phyloP scores from a whole-genome alignment of 2,329 filamentous ascomycete species.

The Pseudogymnoascus sp. region DNA sequence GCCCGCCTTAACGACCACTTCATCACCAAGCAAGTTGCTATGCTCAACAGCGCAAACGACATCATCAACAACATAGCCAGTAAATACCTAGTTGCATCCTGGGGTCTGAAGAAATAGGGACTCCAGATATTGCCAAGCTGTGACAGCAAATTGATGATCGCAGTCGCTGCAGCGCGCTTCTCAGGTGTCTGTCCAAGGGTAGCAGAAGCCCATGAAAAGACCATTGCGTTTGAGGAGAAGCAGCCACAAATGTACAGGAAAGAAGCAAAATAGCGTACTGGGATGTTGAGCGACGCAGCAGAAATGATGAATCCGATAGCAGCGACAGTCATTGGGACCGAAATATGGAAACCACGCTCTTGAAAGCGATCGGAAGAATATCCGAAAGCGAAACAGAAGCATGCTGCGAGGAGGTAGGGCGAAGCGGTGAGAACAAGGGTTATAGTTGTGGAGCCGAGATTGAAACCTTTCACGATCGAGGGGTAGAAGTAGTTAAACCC shows the following conservation, averaged over 20 bases:
- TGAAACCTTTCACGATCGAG: constrained; percentile 16
- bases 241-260: constrained; percentile 28
- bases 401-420: constrained; percentile 1
- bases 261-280: constrained; percentile 22
- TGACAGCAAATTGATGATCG: constrained; percentile 31
- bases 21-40: constrained; percentile 1
- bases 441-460: constrained; percentile 14
- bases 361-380: constrained; percentile 14
- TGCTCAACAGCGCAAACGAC: constrained; percentile 12
- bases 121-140: constrained; percentile 33
- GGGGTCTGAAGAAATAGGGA: constrained; percentile 31
- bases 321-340: constrained; percentile 11
- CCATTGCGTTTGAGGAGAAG: constrained; percentile 29
- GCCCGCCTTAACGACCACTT: background rate
- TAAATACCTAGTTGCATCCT: background rate
- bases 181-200: constrained; percentile 30
- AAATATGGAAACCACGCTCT: constrained; percentile 18
- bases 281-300: background rate
- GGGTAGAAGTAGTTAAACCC: constrained; percentile 32
- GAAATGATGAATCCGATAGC: constrained; percentile 14
- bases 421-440: constrained; percentile 11
- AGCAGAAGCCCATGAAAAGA: constrained; percentile 30
- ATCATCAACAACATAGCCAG: constrained; percentile 24
- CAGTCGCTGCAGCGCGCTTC: constrained; percentile 30
- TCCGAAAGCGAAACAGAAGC: constrained; percentile 9